Evolutionary conservation across 164 flowering plant species (phyloP).

Genomic region (Piper longum): DNA sequence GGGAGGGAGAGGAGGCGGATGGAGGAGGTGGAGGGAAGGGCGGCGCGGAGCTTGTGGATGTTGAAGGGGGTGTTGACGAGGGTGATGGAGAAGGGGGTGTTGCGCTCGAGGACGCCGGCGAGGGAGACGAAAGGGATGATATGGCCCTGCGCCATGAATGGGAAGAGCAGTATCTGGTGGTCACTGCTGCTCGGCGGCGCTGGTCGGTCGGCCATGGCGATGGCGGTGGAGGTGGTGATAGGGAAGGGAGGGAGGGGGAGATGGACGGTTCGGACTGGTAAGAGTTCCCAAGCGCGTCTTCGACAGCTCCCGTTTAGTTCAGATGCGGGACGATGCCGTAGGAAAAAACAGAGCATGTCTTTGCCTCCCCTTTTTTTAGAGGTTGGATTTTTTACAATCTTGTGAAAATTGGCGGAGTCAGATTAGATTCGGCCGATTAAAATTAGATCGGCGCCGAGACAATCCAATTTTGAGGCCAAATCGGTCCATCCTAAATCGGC

Average conservation of each 20-base stretch:
- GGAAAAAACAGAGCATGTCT: too few relatives aligned
- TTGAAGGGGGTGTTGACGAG: conserved; percentile 10
- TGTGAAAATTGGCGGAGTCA: too few relatives aligned
- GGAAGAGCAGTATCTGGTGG: conserved; percentile 4
- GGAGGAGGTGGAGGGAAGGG: conserved; percentile 5
- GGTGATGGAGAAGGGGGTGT: conserved; percentile 5
- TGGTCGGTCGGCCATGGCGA: not conserved
- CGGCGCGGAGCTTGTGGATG: not conserved
- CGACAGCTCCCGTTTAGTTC: too few relatives aligned
- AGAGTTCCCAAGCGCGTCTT: too few relatives aligned
- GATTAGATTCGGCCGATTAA: too few relatives aligned
- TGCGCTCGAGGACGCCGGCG: conserved; percentile 2
- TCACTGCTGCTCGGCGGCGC: not conserved
- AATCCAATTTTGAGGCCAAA: too few relatives aligned
- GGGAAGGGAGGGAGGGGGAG: not conserved
- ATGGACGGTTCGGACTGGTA: not conserved
- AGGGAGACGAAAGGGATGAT: conserved; percentile 7
- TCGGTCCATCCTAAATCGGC: too few relatives aligned
- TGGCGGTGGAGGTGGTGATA: not conserved
- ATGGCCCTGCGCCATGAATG: conserved; percentile 13
- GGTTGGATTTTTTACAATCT: too few relatives aligned
- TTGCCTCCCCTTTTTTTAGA: too few relatives aligned
- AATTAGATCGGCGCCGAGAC: too few relatives aligned
- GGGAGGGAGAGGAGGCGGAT: conserved; percentile 8
- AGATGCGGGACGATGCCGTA: too few relatives aligned